Base-by-base conservation (phyloP, 345 rosid genomes). In the Turritis glabra region DNA sequence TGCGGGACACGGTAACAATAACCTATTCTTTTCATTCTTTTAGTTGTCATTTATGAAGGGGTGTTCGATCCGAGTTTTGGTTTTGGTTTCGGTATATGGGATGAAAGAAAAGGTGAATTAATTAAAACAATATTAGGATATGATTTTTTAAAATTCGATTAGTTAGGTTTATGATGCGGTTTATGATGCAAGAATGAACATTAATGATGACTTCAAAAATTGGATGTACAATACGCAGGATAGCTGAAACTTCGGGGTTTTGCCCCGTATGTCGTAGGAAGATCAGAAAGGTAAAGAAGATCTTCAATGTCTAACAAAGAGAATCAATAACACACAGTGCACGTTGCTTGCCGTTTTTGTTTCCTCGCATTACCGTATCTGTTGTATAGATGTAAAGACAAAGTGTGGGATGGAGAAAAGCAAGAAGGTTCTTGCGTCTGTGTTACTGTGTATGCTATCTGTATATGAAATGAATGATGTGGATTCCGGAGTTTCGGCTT, bases 251-350 rank as follows among this genome's bases (percentile, higher is more conserved):
- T 13, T 80, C 79, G 5, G 97, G 97, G 8, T 85, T 83, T 12
- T 95, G 97, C 71, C 97, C 99, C 0, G 81, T 95, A 50, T 95
- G 99, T 62, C 87, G 87, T 27, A 81, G 92, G 83, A 85, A 76
- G 61, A 90, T 95, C 86, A 95, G 84, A 89, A 95, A 95, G 81
- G 97, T 95, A 22, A 83, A 92, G 82, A 90, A 83, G 86, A 90
- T 95, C 80, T 95, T 92, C 35, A 89, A 78, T 63, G 81, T 66
- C 57, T 78, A 78, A 65, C 72, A 40, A 4, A 25, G 62, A 32
- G 61, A 67, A 37, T 22, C 25, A 35, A 35, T 3, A n/a, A 22
- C 33, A 50, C 21, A 47, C 52, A 38, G 13, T 75, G 53, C 51
- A 23, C 32, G 10, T 22, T 54, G 47, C 44, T 53, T 53, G 23